Evolutionary conservation across 2,329 filamentous ascomycete genomes (phyloP).

Genomic region (Pseudomassariella vexata): DNA sequence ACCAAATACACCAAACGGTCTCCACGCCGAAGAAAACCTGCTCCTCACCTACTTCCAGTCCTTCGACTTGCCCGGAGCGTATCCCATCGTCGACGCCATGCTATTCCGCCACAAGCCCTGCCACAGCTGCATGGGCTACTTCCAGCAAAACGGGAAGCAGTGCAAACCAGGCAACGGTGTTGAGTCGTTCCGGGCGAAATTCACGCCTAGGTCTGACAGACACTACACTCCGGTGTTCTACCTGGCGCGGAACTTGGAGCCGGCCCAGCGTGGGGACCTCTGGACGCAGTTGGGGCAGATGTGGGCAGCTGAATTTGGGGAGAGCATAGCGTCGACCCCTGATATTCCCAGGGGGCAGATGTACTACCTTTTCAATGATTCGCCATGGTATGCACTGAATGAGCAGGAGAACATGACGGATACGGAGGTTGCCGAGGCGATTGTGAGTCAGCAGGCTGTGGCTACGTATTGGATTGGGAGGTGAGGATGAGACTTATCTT

Average conservation of each 20-base stretch:
- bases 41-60: conserved; percentile 21
- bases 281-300: conserved; percentile 21
- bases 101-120: conserved; percentile 21
- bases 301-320: conserved; percentile 16
- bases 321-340: conserved; percentile 10
- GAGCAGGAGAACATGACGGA: conserved; percentile 24
- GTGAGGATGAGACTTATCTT: background rate
- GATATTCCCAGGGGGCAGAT: conserved; percentile 16
- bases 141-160: conserved; percentile 18
- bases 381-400: conserved; percentile 22
- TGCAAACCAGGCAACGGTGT: conserved; percentile 14
- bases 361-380: conserved; percentile 21
- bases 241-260: conserved; percentile 16
- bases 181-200: conserved; percentile 20
- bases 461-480: conserved; percentile 22
- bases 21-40: conserved; percentile 23
- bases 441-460: conserved; percentile 15
- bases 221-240: conserved; percentile 24
- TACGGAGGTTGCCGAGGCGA: conserved; percentile 21
- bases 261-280: conserved; percentile 10
- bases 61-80: conserved; percentile 24
- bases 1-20: conserved; percentile 5
- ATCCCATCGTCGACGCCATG: conserved; percentile 23
- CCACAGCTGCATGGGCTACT: conserved; percentile 20
- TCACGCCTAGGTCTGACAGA: conserved; percentile 22